phyloP scores from a whole-genome alignment of 352 stramenopile genomes.

The Phytophthora foliorum region DNA sequence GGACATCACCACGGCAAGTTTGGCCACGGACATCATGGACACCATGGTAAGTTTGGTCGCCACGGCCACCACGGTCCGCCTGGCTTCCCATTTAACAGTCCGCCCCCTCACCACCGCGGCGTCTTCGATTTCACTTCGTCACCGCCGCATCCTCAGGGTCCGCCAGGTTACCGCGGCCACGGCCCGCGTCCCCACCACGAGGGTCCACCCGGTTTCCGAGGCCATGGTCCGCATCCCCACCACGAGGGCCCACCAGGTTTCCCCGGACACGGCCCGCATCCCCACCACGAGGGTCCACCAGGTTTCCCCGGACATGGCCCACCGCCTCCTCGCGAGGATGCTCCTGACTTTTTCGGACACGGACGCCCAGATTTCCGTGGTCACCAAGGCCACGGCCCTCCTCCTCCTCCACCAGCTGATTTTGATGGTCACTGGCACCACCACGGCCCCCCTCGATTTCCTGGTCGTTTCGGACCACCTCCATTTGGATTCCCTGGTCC shows the following conservation, averaged over 20 bases:
- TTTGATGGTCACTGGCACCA: conserved; percentile 6
- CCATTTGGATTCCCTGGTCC: conserved; percentile 15
- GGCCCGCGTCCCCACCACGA: not conserved
- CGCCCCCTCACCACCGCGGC: not conserved
- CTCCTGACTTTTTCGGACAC: not conserved
- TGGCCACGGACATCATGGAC: conserved; percentile 19
- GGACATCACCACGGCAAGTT: conserved; percentile 24
- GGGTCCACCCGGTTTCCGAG: conserved; percentile 7
- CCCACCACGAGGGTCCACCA: not conserved
- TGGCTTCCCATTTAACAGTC: conserved; percentile 7
- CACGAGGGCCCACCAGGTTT: conserved; percentile 7
- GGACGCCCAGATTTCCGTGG: not conserved
- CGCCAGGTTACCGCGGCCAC: conserved; percentile 11
- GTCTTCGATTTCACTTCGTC: not conserved
- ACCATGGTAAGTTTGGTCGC: conserved; percentile 22
- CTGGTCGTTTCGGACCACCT: conserved; percentile 14
- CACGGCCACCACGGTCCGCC: conserved; percentile 27
- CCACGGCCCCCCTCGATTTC: conserved; percentile 18
- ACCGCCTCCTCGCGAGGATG: not conserved
- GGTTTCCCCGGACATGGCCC: conserved; percentile 10
- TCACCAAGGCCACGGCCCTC: conserved; percentile 1
- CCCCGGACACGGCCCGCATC: conserved; percentile 1
- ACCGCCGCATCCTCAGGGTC: conserved; percentile 4
- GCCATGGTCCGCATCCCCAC: conserved; percentile 5
- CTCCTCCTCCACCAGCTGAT: conserved; percentile 2